Conservation (phyloP, 768 basidiomycete species). For the Leccinellum luteum region DNA sequence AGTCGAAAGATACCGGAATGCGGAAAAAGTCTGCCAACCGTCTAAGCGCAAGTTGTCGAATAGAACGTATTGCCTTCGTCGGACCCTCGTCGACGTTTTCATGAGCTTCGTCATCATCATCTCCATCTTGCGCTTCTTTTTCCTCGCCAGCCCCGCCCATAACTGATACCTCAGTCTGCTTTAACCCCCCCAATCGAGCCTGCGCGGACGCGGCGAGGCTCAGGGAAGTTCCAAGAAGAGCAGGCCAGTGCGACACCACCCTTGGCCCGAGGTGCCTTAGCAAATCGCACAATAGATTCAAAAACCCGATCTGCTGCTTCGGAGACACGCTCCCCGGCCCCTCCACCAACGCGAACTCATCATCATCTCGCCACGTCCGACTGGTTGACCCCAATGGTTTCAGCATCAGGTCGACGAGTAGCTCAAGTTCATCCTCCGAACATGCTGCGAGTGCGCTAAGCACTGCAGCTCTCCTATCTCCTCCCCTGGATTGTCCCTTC, state of each 20-base stretch:
- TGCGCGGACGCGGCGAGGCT: conserved; percentile 69
- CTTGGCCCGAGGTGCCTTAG: conserved; percentile 78
- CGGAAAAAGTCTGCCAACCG: conserved; percentile 88
- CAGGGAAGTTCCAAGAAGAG: conserved; percentile 66
- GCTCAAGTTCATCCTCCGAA: conserved; percentile 64
- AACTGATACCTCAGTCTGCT: conserved; percentile 18
- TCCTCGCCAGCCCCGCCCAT: conserved; percentile 25
- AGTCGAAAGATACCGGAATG: conserved; percentile 70
- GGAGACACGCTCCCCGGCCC: conserved; percentile 37
- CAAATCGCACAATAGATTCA: conserved; percentile 82
- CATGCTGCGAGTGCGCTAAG: conserved; percentile 69
- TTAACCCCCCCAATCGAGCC: conserved; percentile 39
- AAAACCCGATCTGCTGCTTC: conserved; percentile 83
- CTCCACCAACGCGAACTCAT: conserved; percentile 30
- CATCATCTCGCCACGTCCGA: conserved; percentile 18
- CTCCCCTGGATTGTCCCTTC: conserved; percentile 63
- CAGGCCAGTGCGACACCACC: conserved; percentile 68
- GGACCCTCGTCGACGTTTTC: conserved; percentile 29
- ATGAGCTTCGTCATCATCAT: conserved; percentile 37
- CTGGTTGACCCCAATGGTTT: conserved; percentile 53
- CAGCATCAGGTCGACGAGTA: conserved; percentile 88
- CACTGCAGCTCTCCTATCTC: conserved; percentile 69
- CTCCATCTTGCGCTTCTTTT: conserved; percentile 47
- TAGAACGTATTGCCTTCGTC: conserved; percentile 49
- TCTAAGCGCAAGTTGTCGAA: conserved; percentile 83